Evolutionary conservation across 805 yeast species (phyloP), one percentile per base, ranked within the genome.

Genomic region (Kuraishia cidri): DNA sequence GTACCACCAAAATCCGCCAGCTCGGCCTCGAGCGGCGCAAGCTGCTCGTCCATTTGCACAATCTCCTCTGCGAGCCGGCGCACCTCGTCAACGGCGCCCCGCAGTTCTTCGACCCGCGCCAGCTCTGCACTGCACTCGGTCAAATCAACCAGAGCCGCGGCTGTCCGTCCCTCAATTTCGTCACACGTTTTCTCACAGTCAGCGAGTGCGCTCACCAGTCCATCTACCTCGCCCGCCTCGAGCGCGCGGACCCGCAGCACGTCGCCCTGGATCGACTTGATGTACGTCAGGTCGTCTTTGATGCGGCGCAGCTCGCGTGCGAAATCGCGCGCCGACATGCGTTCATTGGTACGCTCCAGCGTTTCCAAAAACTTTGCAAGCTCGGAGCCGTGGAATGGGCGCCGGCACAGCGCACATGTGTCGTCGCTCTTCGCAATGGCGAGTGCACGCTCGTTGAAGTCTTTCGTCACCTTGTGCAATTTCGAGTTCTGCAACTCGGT

Each of bases 371-470:
- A 54, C 2, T 15, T 18, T 3, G 31, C 15, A 5, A 37, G 22
- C 13, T 47, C 53, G 1, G 47, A 45, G 7, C 58, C 60, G 11
- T 69, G 69, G 54, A 87, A 82, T 9, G 67, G 62, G 32, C 94
- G 64, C 13, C 72, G 70, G 52, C 97, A 90, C 28, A 88, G 58
- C 27, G 78, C 58, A 53, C 97, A 90, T 30, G 71, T 62, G 8
- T 75, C 66, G 6, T 69, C 64, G 4, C 50, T 46, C 18, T 72
- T 56, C 0, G 94, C 92, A 26, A 69, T 52, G 20, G 72, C 69
- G 8, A 82, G 54, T 0, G 96, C 96, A 28, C 72, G 72, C 15
- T 64, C 54, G 46, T 83, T 86, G 54, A 79, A 87, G 26, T 72
- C 72, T 17, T 73, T 60, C 1, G 88, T 78, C 2, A 86, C 82